Evolutionary conservation across 2,329 filamentous ascomycete genomes (phyloP), one percentile per base, ranked within the genome.

Genomic region (Neonectria neomacrospora): DNA sequence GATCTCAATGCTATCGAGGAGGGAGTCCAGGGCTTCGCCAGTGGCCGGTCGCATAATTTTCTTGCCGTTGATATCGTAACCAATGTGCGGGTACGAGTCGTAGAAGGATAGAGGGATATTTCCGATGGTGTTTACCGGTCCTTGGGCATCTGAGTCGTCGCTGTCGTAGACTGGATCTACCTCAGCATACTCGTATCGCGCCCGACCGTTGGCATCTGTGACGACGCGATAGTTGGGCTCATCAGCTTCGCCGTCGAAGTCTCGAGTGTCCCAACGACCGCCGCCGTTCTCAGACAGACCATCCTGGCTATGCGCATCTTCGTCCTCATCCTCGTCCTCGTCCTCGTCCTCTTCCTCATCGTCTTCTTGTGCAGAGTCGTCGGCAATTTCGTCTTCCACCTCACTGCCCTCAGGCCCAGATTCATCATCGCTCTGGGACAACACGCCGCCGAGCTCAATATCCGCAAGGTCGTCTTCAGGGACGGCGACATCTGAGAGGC

Each of bases 31-130:
- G 37, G 96, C 96, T 77, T 97, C 91, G 55, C 95, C 95, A 71
- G 94, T 95, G 4, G 96, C 96, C 7, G 96, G 96, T 55, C 96
- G 91, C 90, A 97, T 92, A 68, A 99, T 97, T 79, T 92, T 96
- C 86, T 96, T 97, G 78, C 96, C 96, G 78, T 99, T 97, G 82
- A 99, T 98, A 74, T 97, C 93, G 80, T 99, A 99, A 63, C 96
- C 96, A 76, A 99, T 97, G 77, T 99, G 96, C 54, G 96, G 96
- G 77, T 97, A 99, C 37, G 93, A 91, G 78, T 99, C 96, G 82
- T 99, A 99, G 80, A 97, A 98, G 3, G 92, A 91, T 53, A 98
- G 82, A 5, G 94, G 93, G 64, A 99, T 99, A 76, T 98, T 86
- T 70, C 96, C 96, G 73, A 99, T 97, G 0, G 96, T 98, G 80